Base-by-base conservation (phyloP, 768 basidiomycete species). In the Xerocomellus intermedius region DNA sequence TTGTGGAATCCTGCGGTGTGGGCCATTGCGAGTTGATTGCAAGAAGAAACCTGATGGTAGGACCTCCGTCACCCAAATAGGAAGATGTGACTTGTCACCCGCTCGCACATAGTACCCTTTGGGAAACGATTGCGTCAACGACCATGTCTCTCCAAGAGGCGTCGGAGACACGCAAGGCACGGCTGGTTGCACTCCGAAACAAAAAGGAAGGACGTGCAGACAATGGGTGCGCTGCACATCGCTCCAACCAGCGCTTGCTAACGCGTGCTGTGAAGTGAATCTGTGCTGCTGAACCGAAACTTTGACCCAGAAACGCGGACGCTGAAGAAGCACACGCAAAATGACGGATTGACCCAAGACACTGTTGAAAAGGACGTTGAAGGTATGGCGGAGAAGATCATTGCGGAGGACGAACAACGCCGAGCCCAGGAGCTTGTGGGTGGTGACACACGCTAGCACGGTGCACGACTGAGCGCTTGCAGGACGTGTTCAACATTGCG, bases 401-500 rank as follows among this genome's bases (percentile, higher is more conserved):
- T 97, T 54, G 76, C 79, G 22, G 91, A 95, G 69, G 95, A 98
- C 66, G 91, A 93, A 69, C 82, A 84, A 67, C 84, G 84, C 59
- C 76, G 94, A 65, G 82, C 83, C 12, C 89, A 96, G 70, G 96
- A 98, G 63, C 77, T 98, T 68, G 95, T 95, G 68, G 57, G 85
- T 68, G n/a, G 74, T 22, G 4, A 22, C 42, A 45, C 50, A 37
- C 26, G 36, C 30, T 37, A 16, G 39, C n/a, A 26, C 12, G 7
- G 35, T 41, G 54, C 52, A 54, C 38, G 35, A 42, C 68, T 69
- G 52, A 70, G 45, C 30, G 22, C 45, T 43, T 50, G 57, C 46
- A 96, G 94, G 92, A 96, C 68, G 78, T 97, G 42, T 91, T 97
- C 69, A 98, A 97, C 68, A 98, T 99, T 62, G 95, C 94, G 22